These are phyloP conservation scores for Phaeosphaeriaceae sp. DNA, from an alignment of 2,329 filamentous ascomycete species.

Conservation along the genomic window DNA sequence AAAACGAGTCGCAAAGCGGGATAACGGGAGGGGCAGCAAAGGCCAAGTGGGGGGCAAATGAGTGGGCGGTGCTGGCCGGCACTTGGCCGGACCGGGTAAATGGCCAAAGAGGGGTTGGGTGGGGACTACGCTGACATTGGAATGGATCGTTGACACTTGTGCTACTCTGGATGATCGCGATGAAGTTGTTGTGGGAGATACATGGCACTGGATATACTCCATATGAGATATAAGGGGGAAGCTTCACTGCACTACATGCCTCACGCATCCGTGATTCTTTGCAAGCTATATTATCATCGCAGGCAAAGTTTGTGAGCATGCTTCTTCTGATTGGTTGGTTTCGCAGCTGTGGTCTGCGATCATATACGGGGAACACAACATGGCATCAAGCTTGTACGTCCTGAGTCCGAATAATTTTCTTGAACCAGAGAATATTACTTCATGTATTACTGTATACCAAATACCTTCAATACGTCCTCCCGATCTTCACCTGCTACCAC, in stretches of 20 bases:
- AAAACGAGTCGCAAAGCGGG: too few relatives aligned
- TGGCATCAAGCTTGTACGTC: background rate
- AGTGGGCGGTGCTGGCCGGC: background rate
- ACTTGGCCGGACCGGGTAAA: background rate
- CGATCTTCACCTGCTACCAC: slow-evolving; percentile 8
- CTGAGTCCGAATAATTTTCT: too few relatives aligned
- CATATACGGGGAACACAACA: background rate
- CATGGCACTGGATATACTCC: background rate
- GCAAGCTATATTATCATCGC: background rate
- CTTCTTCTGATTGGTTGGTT: background rate
- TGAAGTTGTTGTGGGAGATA: background rate
- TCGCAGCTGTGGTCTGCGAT: background rate
- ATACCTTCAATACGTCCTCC: slow-evolving; percentile 21
- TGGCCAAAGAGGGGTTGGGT: background rate
- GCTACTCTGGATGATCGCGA: background rate
- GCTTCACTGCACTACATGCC: background rate
- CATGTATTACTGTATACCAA: background rate
- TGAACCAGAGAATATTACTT: background rate
- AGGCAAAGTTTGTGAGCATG: background rate
- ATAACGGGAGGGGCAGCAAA: background rate
- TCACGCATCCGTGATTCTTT: background rate
- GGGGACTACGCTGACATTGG: background rate
- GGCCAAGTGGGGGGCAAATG: too few relatives aligned
- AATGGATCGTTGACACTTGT: background rate
- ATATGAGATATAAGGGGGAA: background rate